Base-by-base conservation (phyloP, 2,329 filamentous ascomycete genomes). In the Aspergillus brasiliensis region DNA sequence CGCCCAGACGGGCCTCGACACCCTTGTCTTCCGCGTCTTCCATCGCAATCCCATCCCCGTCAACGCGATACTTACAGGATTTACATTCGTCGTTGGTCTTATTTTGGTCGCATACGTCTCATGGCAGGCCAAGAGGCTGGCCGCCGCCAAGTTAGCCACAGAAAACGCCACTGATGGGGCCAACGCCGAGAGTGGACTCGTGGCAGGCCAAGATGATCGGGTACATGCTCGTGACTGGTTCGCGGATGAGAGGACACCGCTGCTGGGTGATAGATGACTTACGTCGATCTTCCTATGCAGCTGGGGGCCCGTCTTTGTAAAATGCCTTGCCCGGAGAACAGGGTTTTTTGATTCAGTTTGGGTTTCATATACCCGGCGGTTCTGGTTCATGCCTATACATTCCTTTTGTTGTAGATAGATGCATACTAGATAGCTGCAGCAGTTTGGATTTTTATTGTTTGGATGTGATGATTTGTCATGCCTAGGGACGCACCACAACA, bases 1-100 rank as follows among this genome's bases (percentile, higher is more conserved):
- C 70, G 86, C 86, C 1, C 92, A 96, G 78, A 89, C 88, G 5
- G 91, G 85, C 0, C 81, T 97, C 34, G 92, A 97, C 73, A 86
- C 88, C 23, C 73, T 94, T 37, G 92, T 92, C 42, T 91, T 96
- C 70, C 81, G 85, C 58, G 82, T 83, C 0, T 97, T 94, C 70
- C 68, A 80, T 21, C 86, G 88, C 5, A 82, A 96, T 72, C 92
- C 92, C 0, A 78, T 91, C 0, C 91, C 91, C 0, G 88, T 96
- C 11, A 95, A 97, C 72, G 54, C 90, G 2, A 81, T 89, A 0
- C 75, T 97, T 19, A 76, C 94, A 51, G 70, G 76, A 0, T 58
- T 85, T 0, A 91, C 88, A 0, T 72, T 90, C 8, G 71, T 84
- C 0, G 82, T 94, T 1, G 92, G 93, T 0, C 60, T 82, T 1